Evolutionary conservation across 768 basidiomycete genomes (phyloP).

Genomic region (Boletus pseudopeckii): DNA sequence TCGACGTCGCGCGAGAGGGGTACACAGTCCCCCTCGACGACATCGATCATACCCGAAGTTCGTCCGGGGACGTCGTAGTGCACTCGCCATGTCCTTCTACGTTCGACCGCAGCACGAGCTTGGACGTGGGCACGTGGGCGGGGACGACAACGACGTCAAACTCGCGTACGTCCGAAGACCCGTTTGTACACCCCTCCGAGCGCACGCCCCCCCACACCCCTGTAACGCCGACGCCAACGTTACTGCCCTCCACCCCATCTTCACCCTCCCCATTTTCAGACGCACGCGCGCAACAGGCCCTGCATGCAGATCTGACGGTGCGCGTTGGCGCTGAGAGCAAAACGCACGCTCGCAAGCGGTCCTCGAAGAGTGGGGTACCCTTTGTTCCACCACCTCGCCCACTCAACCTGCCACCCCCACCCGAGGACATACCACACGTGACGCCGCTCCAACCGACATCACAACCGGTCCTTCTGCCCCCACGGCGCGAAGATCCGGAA

Average conservation of each 20-base stretch:
- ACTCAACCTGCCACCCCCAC: constrained; percentile 53
- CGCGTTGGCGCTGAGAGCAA: neutral
- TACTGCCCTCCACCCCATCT: constrained; percentile 2
- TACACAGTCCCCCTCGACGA: constrained; percentile 50
- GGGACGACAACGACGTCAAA: neutral
- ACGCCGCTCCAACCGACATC: constrained; percentile 37
- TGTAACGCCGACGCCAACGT: neutral
- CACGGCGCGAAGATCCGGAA: constrained; percentile 16
- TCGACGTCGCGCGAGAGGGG: constrained; percentile 36
- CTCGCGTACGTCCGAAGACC: constrained; percentile 34
- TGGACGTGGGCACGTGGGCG: neutral
- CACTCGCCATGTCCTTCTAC: constrained; percentile 24
- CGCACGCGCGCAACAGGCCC: constrained; percentile 21
- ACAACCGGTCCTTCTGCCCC: constrained; percentile 27
- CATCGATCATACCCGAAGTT: constrained; percentile 34
- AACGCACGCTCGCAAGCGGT: neutral
- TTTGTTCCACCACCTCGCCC: constrained; percentile 49
- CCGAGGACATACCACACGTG: constrained; percentile 34
- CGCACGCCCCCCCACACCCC: constrained; percentile 1
- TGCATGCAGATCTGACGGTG: constrained; percentile 10
- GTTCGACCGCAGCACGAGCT: constrained; percentile 13
- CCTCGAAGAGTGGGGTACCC: constrained; percentile 7
- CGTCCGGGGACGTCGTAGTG: constrained; percentile 38
- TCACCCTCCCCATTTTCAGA: constrained; percentile 38
- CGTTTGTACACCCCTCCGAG: constrained; percentile 39